Evolutionary conservation across 2,329 filamentous ascomycete genomes (phyloP).

Genomic region (Podosphaera fusca): DNA sequence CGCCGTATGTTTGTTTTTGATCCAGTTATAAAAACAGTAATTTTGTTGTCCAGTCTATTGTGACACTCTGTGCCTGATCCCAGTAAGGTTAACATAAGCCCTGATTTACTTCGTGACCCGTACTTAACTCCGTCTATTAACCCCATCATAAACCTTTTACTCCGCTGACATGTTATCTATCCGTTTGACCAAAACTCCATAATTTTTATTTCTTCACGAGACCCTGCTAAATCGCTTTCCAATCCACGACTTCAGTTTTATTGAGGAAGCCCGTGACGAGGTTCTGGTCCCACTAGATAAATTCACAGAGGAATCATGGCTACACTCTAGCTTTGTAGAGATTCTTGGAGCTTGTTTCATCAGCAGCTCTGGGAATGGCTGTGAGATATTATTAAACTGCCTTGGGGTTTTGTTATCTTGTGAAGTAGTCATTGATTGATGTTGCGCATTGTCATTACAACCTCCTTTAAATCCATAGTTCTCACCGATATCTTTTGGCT

Average conservation of each 20-base stretch:
- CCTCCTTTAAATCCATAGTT: slow-evolving; percentile 36
- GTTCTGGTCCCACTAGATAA: too few species aligned
- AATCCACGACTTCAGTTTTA: slow-evolving; percentile 78
- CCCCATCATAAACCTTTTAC: neutral
- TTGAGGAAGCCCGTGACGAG: too few species aligned
- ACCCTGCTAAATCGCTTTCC: slow-evolving; percentile 51
- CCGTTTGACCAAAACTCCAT: neutral
- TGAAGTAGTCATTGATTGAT: slow-evolving; percentile 17
- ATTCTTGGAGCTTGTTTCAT: slow-evolving; percentile 10
- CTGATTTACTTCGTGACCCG: neutral
- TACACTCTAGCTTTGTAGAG: slow-evolving; percentile 14
- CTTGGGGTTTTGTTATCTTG: slow-evolving; percentile 15
- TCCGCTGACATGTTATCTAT: neutral
- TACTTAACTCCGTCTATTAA: neutral
- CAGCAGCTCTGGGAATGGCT: slow-evolving; percentile 7
- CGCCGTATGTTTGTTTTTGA: too few species aligned
- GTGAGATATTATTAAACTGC: slow-evolving; percentile 7
- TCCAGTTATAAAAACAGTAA: too few species aligned
- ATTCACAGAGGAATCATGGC: slow-evolving; percentile 2
- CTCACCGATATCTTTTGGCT: slow-evolving; percentile 32
- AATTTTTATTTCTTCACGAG: neutral
- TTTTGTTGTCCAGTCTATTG: too few species aligned
- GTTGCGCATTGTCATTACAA: slow-evolving; percentile 19
- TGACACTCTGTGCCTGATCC: too few species aligned
- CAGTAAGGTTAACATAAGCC: too few species aligned